Base-by-base conservation (phyloP, 768 basidiomycete genomes). In the Suillus alpinus region DNA sequence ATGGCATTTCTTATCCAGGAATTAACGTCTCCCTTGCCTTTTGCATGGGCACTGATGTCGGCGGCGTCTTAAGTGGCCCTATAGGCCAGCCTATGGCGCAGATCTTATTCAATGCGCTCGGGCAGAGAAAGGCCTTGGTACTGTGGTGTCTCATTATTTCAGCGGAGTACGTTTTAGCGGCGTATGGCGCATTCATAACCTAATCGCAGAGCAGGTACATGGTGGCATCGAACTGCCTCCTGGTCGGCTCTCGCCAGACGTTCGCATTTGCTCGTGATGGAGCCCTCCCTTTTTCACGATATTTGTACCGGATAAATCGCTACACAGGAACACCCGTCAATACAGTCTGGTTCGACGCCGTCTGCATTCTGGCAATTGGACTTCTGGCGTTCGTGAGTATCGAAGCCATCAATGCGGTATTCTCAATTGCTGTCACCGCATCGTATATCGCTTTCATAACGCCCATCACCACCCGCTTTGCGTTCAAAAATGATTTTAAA, bases 271-370 rank as follows among this genome's bases (percentile, higher is more conserved):
- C 86, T 26, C 26, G 26, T 26, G 26, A 26, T 26, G 26, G 26
- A 26, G 26, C 26, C 26, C 26, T 26, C 26, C 88, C 87, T 0
- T 82, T 89, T 63, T 90, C 88, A 0, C 63, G 72, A 6, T 83
- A 78, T 76, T 73, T 89, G 2, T 86, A 86, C 67, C 77, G 79
- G 37, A 81, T 91, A 73, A 86, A 85, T 68, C 53, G 59, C 0
- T 74, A 66, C 59, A 85, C 83, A 1, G 72, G 77, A 26, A 84
- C 86, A 0, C 86, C 86, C 0, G 78, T 86, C 8, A 78, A 83
- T 63, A 80, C 82, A 0, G 86, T 87, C 9, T 78, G 82, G 71
- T 82, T 81, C 59, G 76, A 77, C n/a, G 83, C 80, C 2, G 83
- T 86, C 67, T 81, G 79, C 59, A 84, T 86, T 26, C 26, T 26